These are phyloP conservation scores for Aspergillus piperis DNA, from an alignment of 2,329 filamentous ascomycete species.

Conservation along the genomic window DNA sequence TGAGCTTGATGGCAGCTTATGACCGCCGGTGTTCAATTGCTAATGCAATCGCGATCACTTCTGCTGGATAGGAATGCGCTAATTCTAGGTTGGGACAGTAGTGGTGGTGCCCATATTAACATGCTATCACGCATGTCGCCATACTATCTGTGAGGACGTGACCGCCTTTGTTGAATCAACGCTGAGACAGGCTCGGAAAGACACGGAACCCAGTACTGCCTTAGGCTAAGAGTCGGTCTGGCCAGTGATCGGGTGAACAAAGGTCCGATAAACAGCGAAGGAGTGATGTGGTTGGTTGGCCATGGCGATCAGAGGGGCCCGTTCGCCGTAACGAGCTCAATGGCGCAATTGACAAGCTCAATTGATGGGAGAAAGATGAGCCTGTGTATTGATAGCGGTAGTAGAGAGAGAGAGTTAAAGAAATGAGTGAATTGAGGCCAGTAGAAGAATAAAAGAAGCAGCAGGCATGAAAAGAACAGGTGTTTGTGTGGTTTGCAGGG, in stretches of 20 bases:
- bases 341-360: background rate
- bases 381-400: background rate
- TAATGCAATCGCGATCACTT: too few relatives aligned
- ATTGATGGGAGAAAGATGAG: background rate
- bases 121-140: background rate
- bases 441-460: background rate
- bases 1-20: background rate
- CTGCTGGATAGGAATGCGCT: too few relatives aligned
- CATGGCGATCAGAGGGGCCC: background rate
- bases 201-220: background rate
- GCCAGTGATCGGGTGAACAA: background rate
- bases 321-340: background rate
- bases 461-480: background rate
- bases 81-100: background rate
- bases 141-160: background rate
- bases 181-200: background rate
- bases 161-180: background rate
- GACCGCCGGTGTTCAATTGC: too few relatives aligned
- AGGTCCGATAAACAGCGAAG: background rate
- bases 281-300: background rate
- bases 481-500: conserved; percentile 34
- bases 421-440: background rate
- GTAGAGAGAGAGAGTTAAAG: background rate
- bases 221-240: background rate
- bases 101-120: background rate